Percentiles rank a stretch among this genome's conserved stretches.
phyloP scores from a whole-genome alignment of 1,139 yeast species.

The Yarrowia galli region DNA sequence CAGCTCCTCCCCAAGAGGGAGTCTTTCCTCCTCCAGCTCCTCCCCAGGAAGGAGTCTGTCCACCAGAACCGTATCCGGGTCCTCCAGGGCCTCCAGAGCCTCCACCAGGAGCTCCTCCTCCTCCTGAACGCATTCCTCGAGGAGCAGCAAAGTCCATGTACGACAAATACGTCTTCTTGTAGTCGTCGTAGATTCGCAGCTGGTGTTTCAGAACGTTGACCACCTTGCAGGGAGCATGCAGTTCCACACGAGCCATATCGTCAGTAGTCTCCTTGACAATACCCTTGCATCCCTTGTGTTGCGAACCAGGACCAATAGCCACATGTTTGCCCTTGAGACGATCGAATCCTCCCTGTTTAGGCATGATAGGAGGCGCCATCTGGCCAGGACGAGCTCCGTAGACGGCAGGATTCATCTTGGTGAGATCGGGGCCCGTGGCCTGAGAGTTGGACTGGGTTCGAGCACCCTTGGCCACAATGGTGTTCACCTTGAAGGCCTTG shows the following conservation, averaged over 20 bases:
- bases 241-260: conserved; percentile 86
- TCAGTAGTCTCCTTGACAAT: conserved; percentile 94
- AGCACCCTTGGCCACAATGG: conserved; percentile 83
- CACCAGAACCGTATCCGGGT: conserved; percentile 43
- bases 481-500: conserved; percentile 75
- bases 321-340: conserved; percentile 82
- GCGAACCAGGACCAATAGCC: conserved; percentile 81
- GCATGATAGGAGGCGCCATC: conserved; percentile 59
- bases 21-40: conserved; percentile 48
- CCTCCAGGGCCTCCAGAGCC: conserved; percentile 41
- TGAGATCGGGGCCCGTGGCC: conserved; percentile 68
- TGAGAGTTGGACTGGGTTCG: conserved; percentile 56
- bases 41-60: conserved; percentile 48
- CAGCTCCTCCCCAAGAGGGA: conserved; percentile 52
- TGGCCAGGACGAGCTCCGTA: conserved; percentile 45
- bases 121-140: conserved; percentile 44
- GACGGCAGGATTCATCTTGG: conserved; percentile 86
- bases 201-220: conserved; percentile 83
- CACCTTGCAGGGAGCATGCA: conserved; percentile 89
- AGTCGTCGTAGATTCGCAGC: conserved; percentile 71
- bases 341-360: conserved; percentile 76
- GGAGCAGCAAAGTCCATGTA: conserved; percentile 81
- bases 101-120: conserved; percentile 42
- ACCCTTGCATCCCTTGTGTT: conserved; percentile 94
- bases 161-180: conserved; percentile 71